phyloP scores from a whole-genome alignment of 768 basidiomycete genomes.

The Boletus subparvulus region DNA sequence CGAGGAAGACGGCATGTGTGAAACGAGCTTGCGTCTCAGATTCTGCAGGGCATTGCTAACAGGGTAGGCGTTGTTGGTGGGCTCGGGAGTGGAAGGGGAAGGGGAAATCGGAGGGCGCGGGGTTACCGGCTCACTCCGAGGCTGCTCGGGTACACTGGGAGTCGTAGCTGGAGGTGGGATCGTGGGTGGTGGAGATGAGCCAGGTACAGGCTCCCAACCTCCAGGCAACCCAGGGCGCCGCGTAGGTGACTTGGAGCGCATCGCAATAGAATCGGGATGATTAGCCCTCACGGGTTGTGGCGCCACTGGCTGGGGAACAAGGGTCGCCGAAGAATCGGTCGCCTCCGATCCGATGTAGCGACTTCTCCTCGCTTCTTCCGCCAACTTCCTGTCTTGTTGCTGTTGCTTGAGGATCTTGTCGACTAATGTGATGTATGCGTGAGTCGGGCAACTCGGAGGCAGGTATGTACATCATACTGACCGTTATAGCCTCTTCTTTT shows the following conservation, averaged over 20 bases:
- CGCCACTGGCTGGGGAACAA: constrained; percentile 10
- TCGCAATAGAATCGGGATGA: background rate
- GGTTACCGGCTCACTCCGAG: constrained; percentile 1
- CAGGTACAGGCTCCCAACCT: constrained; percentile 21
- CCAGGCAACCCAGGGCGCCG: constrained; percentile 21
- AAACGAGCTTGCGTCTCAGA: constrained; percentile 26
- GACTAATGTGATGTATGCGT: constrained; percentile 44
- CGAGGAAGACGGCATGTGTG: constrained; percentile 19
- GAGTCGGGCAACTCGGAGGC: constrained; percentile 4
- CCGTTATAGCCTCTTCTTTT: constrained; percentile 86
- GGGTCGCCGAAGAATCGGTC: constrained; percentile 3
- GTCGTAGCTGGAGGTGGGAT: background rate
- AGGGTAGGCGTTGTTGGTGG: constrained; percentile 1
- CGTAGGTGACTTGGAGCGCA: constrained; percentile 21
- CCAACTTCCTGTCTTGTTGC: constrained; percentile 58
- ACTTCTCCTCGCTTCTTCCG: constrained; percentile 43
- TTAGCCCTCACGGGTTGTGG: constrained; percentile 12
- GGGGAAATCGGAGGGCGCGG: background rate
- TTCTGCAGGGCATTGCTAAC: constrained; percentile 26
- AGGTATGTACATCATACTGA: constrained; percentile 28
- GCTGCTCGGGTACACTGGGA: constrained; percentile 4
- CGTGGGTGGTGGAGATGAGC: constrained; percentile 8
- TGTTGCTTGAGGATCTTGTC: constrained; percentile 90
- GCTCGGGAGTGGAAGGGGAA: constrained; percentile 2
- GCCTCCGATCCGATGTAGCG: constrained; percentile 23